Conservation (phyloP, 2,329 filamentous ascomycete species). For the Xenoacremonium recifei region DNA sequence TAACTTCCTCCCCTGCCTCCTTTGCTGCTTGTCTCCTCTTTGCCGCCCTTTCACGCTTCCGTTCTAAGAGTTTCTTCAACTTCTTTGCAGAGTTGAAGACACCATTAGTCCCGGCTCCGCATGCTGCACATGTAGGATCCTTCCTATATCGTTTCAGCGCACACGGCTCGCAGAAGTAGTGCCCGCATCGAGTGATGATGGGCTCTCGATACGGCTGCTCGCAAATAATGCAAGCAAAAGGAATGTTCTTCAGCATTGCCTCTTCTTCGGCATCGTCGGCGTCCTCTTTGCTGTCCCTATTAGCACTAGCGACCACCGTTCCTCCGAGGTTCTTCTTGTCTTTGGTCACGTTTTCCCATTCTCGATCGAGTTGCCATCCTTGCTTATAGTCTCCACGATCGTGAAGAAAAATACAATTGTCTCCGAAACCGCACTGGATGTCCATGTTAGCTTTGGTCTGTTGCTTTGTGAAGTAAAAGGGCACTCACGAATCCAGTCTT, state of each 20-base stretch:
- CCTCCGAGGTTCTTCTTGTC: slow-evolving; percentile 62
- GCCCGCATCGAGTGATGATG: slow-evolving; percentile 84
- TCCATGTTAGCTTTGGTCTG: too few species aligned
- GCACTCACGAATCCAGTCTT: slow-evolving; percentile 71
- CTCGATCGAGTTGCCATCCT: slow-evolving; percentile 91
- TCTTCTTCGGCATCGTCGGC: slow-evolving; percentile 59
- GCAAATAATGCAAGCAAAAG: slow-evolving; percentile 88
- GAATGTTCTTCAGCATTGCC: slow-evolving; percentile 76
- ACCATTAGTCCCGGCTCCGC: slow-evolving; percentile 79
- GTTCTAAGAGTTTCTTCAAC: slow-evolving; percentile 75
- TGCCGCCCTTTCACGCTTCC: slow-evolving; percentile 62
- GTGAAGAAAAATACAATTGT: slow-evolving; percentile 71
- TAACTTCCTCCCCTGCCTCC: slow-evolving; percentile 50
- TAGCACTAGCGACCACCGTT: slow-evolving; percentile 60
- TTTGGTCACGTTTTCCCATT: slow-evolving; percentile 86
- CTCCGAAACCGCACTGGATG: slow-evolving; percentile 38
- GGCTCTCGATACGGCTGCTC: slow-evolving; percentile 74
- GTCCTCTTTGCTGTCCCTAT: slow-evolving; percentile 37
- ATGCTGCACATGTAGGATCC: slow-evolving; percentile 83
- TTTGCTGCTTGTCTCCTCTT: slow-evolving; percentile 55
- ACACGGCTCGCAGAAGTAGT: slow-evolving; percentile 94
- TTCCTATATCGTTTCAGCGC: slow-evolving; percentile 84
- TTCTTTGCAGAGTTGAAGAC: slow-evolving; percentile 89
- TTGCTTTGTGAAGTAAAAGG: too few species aligned
- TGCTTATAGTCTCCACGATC: slow-evolving; percentile 78